Conservation (phyloP, 2,329 filamentous ascomycete species). For the Venturia carpophila region DNA sequence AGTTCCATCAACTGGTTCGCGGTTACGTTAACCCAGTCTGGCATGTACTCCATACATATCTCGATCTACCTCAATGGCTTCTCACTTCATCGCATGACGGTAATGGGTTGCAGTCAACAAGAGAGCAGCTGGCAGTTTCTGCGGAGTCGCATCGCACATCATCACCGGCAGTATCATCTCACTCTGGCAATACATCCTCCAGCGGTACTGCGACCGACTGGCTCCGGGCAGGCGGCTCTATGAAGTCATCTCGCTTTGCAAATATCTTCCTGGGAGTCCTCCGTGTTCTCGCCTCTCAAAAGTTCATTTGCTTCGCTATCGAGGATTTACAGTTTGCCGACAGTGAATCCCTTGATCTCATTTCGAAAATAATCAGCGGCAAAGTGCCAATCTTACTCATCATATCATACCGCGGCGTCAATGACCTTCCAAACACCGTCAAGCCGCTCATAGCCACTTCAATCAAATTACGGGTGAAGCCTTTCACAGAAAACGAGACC, state of each 20-base stretch:
- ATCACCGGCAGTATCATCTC: slow-evolving; percentile 27
- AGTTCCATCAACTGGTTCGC: slow-evolving; percentile 53
- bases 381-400: slow-evolving; percentile 77
- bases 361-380: slow-evolving; percentile 69
- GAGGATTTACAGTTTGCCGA: slow-evolving; percentile 91
- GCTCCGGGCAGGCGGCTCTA: slow-evolving; percentile 38
- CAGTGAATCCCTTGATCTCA: slow-evolving; percentile 74
- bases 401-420: slow-evolving; percentile 51
- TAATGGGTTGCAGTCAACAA: background rate
- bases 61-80: slow-evolving; percentile 62
- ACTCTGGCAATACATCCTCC: slow-evolving; percentile 24
- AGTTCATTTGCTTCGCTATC: slow-evolving; percentile 79
- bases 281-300: slow-evolving; percentile 70
- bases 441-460: slow-evolving; percentile 34
- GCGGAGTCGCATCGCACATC: slow-evolving; percentile 24
- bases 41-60: slow-evolving; percentile 47
- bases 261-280: slow-evolving; percentile 84
- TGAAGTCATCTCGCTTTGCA: slow-evolving; percentile 62
- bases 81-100: slow-evolving; percentile 27
- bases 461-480: slow-evolving; percentile 63
- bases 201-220: slow-evolving; percentile 34
- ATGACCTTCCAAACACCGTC: slow-evolving; percentile 32
- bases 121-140: background rate
- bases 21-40: slow-evolving; percentile 50
- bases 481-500: slow-evolving; percentile 72